phyloP scores from a whole-genome alignment of 2,329 filamentous ascomycete genomes.

The Penicillium corylophilum region DNA sequence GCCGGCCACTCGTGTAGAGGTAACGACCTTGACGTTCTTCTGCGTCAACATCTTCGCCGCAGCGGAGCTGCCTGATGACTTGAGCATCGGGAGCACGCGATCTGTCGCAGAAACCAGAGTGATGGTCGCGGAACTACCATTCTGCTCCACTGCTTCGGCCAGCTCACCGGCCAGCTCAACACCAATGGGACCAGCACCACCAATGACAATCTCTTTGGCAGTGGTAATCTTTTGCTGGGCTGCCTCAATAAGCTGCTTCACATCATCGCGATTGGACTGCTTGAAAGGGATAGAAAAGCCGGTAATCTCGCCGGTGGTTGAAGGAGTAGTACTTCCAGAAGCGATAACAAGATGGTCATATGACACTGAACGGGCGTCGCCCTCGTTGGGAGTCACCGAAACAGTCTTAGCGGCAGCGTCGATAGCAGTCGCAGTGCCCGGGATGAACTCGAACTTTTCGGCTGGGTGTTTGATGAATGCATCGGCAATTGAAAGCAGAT shows the following conservation, averaged over 20 bases:
- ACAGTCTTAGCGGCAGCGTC: constrained; percentile 47
- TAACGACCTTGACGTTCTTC: constrained; percentile 49
- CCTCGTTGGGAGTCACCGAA: constrained; percentile 38
- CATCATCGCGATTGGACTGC: constrained; percentile 40
- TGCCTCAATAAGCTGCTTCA: constrained; percentile 33
- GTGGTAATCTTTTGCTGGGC: constrained; percentile 35
- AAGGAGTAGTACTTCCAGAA: constrained; percentile 52
- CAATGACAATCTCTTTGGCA: constrained; percentile 49
- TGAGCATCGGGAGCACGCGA: constrained; percentile 28
- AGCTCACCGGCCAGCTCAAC: constrained; percentile 53
- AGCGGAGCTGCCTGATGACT: constrained; percentile 32
- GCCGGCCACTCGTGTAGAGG: constrained; percentile 30
- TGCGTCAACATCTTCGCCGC: constrained; percentile 49
- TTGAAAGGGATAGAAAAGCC: constrained; percentile 41
- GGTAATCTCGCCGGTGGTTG: constrained; percentile 35
- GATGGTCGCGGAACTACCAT: constrained; percentile 36
- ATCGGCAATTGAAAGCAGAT: constrained; percentile 51
- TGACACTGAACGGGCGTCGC: constrained; percentile 30
- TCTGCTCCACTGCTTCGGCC: constrained; percentile 37
- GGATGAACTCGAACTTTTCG: constrained; percentile 52
- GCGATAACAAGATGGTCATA: constrained; percentile 60
- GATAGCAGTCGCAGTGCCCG: constrained; percentile 50
- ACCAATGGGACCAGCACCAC: constrained; percentile 50
- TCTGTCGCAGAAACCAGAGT: constrained; percentile 36
- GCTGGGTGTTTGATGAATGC: constrained; percentile 52